Conservation (phyloP, 1,139 yeast genomes). For the Suhomyces bokatorum region DNA sequence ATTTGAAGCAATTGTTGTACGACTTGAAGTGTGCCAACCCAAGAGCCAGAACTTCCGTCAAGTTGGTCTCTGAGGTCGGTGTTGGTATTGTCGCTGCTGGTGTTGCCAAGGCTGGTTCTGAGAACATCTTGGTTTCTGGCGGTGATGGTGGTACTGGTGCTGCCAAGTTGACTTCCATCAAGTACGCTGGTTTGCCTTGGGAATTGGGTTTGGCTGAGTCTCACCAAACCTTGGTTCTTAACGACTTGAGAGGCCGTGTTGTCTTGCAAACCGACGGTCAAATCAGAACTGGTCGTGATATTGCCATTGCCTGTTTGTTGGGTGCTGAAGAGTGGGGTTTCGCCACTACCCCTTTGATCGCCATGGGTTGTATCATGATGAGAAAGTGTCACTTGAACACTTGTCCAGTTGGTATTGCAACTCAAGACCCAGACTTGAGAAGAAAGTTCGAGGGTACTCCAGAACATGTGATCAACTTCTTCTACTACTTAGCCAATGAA, state of each 20-base stretch:
- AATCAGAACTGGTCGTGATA: slow-evolving; percentile 92
- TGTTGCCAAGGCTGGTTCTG: slow-evolving; percentile 98
- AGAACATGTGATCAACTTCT: slow-evolving; percentile 96
- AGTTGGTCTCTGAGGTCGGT: slow-evolving; percentile 96
- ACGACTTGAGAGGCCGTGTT: slow-evolving; percentile 93
- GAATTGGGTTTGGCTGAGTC: slow-evolving; percentile 98
- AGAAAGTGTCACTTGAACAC: slow-evolving; percentile 80
- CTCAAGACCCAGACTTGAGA: slow-evolving; percentile 94
- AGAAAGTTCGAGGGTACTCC: slow-evolving; percentile 95
- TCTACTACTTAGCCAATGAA: slow-evolving; percentile 91
- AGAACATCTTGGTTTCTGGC: slow-evolving; percentile 91
- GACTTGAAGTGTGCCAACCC: slow-evolving; percentile 97
- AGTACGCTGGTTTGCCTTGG: slow-evolving; percentile 98
- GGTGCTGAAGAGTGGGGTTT: slow-evolving; percentile 99
- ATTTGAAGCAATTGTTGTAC: slow-evolving; percentile 92
- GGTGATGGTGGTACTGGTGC: slow-evolving; percentile 99
- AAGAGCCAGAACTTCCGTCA: slow-evolving; percentile 93
- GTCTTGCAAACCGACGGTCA: slow-evolving; percentile 97
- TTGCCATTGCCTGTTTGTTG: slow-evolving; percentile 90
- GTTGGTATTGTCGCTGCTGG: slow-evolving; percentile 99
- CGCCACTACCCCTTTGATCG: slow-evolving; percentile 95
- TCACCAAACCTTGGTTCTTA: slow-evolving; percentile 93
- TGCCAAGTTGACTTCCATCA: slow-evolving; percentile 94
- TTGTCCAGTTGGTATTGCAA: slow-evolving; percentile 98
- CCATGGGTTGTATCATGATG: slow-evolving; percentile 97